phyloP scores from a whole-genome alignment of 768 basidiomycete genomes.

The Leccinum subgranulosum region DNA sequence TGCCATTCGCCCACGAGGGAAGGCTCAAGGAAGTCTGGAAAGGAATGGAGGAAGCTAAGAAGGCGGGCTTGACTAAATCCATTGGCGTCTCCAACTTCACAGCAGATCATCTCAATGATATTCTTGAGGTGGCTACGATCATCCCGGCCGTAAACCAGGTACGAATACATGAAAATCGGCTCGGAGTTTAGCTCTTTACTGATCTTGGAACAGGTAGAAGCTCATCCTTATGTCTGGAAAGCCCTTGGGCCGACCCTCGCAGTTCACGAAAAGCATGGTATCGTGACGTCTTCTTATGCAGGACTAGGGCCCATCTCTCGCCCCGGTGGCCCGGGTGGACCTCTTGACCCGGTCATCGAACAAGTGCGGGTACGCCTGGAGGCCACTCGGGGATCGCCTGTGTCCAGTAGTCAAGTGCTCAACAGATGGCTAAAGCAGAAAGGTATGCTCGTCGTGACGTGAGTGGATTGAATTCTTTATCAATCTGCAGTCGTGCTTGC shows the following conservation, averaged over 20 bases:
- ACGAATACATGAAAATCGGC: slow-evolving; percentile 38
- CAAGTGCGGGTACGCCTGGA: slow-evolving; percentile 32
- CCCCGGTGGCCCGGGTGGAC: slow-evolving; percentile 37
- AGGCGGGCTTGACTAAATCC: slow-evolving; percentile 37
- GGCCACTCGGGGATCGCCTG: slow-evolving; percentile 20
- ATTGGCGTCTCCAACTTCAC: slow-evolving; percentile 60
- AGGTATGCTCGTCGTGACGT: slow-evolving; percentile 31
- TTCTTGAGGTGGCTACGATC: slow-evolving; percentile 43
- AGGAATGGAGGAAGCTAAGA: slow-evolving; percentile 55
- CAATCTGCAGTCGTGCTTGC: neutral
- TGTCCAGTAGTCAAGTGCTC: slow-evolving; percentile 30
- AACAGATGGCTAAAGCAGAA: slow-evolving; percentile 31
- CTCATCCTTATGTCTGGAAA: slow-evolving; percentile 51
- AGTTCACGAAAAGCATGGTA: slow-evolving; percentile 34
- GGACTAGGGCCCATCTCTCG: slow-evolving; percentile 39
- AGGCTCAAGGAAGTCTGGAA: slow-evolving; percentile 54
- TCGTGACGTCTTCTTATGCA: slow-evolving; percentile 39
- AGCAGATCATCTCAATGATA: slow-evolving; percentile 38
- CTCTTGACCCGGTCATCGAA: slow-evolving; percentile 38
- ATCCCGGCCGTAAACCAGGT: slow-evolving; percentile 56
- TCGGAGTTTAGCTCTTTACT: slow-evolving; percentile 29
- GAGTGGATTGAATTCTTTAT: slow-evolving; percentile 1
- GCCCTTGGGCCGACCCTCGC: slow-evolving; percentile 36
- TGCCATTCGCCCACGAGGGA: slow-evolving; percentile 36
- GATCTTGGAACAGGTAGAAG: slow-evolving; percentile 40